Percentiles rank a stretch among this genome's conserved stretches.
Evolutionary conservation across 2,329 filamentous ascomycete genomes (phyloP).

Genomic region (Scedosporium apiospermum): DNA sequence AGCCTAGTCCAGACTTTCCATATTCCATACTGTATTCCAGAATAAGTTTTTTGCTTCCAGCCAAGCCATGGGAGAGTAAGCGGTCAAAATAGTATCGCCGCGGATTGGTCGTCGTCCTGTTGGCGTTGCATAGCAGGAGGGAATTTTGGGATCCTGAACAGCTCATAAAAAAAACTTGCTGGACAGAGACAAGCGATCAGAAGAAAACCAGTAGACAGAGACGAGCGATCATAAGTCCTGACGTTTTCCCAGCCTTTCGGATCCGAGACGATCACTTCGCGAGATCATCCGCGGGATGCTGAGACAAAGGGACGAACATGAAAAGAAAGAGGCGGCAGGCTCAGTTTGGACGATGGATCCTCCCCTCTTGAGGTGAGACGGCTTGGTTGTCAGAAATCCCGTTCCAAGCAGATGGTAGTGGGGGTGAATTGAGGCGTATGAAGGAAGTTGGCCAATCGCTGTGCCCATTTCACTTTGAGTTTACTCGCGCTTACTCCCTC

Average conservation of each 20-base stretch:
- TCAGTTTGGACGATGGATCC: neutral
- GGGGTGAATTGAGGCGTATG: neutral
- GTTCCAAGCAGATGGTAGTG: neutral
- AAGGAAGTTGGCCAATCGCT: too few species aligned
- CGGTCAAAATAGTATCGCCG: neutral
- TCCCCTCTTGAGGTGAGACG: neutral
- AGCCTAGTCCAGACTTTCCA: neutral
- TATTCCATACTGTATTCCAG: neutral
- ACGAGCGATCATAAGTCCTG: neutral
- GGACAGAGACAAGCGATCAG: neutral
- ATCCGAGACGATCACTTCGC: neutral
- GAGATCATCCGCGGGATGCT: neutral
- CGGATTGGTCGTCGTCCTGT: neutral
- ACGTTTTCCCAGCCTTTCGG: neutral
- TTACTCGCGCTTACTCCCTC: too few species aligned
- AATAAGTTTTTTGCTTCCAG: neutral
- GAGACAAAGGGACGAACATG: neutral
- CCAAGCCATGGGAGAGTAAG: neutral
- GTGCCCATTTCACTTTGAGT: too few species aligned
- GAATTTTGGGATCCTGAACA: neutral
- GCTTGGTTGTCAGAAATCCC: neutral
- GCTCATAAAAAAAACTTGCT: neutral
- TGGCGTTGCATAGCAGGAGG: neutral
- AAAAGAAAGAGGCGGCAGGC: neutral
- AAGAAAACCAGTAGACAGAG: neutral